Evolutionary conservation across 1,284 basidiomycete genomes (phyloP).

Genomic region (Austropuccinia psidii): DNA sequence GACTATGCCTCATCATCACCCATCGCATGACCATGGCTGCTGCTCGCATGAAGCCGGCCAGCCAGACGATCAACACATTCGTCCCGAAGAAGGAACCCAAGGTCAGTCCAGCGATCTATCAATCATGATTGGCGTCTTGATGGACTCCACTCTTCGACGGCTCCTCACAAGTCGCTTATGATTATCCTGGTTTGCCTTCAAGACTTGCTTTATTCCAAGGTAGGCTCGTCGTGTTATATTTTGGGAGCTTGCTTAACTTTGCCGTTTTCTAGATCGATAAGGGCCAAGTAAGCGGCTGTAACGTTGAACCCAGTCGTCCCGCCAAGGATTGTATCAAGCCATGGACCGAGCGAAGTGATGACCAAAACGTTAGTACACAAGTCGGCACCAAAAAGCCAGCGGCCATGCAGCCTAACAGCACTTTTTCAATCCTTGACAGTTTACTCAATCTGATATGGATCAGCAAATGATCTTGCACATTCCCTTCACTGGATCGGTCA

Average conservation of each 20-base stretch:
- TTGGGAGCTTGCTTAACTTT: neutral
- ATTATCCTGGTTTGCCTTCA: neutral
- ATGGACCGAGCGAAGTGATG: slow-evolving; percentile 15
- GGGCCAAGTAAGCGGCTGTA: slow-evolving; percentile 2
- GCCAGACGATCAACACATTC: slow-evolving; percentile 13
- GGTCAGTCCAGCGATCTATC: neutral
- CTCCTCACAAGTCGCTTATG: too few species aligned
- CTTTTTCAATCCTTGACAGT: slow-evolving; percentile 52
- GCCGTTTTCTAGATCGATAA: neutral
- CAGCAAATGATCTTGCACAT: slow-evolving; percentile 64
- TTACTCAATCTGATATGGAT: slow-evolving; percentile 68
- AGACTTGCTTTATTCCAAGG: slow-evolving; percentile 29
- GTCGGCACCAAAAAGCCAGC: neutral
- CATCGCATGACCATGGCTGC: neutral
- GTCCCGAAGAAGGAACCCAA: slow-evolving; percentile 25
- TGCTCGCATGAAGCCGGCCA: neutral
- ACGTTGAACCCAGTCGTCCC: slow-evolving; percentile 13
- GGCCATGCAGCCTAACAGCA: neutral
- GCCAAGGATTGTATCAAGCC: slow-evolving; percentile 24
- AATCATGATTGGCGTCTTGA: neutral
- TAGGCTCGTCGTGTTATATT: neutral
- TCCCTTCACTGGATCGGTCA: slow-evolving; percentile 70
- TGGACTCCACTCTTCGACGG: neutral
- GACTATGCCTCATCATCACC: neutral
- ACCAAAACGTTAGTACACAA: neutral